Base-by-base conservation (phyloP, 148 eudicot genomes). In the Amaranthus cruentus region DNA sequence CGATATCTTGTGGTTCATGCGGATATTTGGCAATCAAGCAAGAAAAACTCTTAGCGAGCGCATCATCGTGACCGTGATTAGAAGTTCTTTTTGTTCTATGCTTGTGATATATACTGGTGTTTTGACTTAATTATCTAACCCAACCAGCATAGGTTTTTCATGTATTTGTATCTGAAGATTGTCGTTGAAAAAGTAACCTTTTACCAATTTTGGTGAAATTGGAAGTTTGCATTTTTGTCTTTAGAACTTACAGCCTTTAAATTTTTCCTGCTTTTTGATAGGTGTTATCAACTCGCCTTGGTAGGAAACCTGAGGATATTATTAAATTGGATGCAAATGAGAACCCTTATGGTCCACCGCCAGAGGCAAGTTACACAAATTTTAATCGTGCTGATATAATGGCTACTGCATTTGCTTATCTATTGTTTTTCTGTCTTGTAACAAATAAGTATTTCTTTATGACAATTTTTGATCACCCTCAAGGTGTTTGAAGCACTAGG, bases 311-410 rank as follows among this genome's bases (percentile, higher is more conserved):
- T 9, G 97, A 95, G 80, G 97, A 95, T 70, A 95, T 91, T 46
- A 72, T 95, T 76, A 95, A 91, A 76, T 75, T 95, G 78, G 98
- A 95, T 78, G 98, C 98, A 58, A 95, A 95, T 74, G 98, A 94
- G 80, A 94, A 94, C 67, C 97, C 96, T 62, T 91, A 95, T 71
- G 99, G 97, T 73, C 97, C 99, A 64, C 99, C 99, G 51, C 99
- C 99, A 73, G 99, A 95, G 96, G 99, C 78, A 91, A 82, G 88
- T 70, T 72, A 67, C 70, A 14, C 9, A 4, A 54, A 55, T 7
- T 43, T 47, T 50, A 50, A 9, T 48, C 48, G 4, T 72, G 21
- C 67, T 64, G 11, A 55, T 57, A n/a, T 52, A 9, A 54, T 75
- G 9, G 44, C 55, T 71, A 46, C 14, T 59, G 42, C 9, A 18